Percentiles rank a stretch among this genome's conserved stretches.
Conservation (phyloP, 352 stramenopile species). For the Peronosclerospora sorghi region DNA sequence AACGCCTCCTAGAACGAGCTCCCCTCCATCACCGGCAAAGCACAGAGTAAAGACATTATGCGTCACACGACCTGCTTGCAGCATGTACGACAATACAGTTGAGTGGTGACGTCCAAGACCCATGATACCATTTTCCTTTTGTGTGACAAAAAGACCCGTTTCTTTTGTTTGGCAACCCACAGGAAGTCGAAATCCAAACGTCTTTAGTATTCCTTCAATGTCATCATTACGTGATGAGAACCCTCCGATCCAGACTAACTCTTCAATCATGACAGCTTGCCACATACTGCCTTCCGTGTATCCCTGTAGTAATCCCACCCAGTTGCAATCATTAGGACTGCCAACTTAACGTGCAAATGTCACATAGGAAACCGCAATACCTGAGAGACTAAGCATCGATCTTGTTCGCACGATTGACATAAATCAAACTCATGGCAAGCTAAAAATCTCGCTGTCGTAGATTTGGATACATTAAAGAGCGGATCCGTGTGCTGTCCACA, state of each 20-base stretch:
- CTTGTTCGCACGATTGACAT: conserved; percentile 43
- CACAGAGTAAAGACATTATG: conserved; percentile 78
- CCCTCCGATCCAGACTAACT: conserved; percentile 74
- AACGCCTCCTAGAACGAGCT: conserved; percentile 68
- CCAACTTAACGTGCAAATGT: not conserved
- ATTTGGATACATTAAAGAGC: conserved; percentile 66
- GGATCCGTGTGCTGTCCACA: conserved; percentile 69
- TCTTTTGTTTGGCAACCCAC: conserved; percentile 76
- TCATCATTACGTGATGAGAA: conserved; percentile 29
- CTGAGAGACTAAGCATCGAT: conserved; percentile 69
- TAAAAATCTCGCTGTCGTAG: conserved; percentile 59
- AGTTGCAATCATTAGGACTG: not conserved
- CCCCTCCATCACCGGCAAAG: conserved; percentile 52
- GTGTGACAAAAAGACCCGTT: conserved; percentile 74
- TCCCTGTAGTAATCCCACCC: conserved; percentile 20
- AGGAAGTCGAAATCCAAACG: conserved; percentile 64
- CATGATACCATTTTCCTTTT: conserved; percentile 88
- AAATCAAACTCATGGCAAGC: conserved; percentile 39
- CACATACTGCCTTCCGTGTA: conserved; percentile 87
- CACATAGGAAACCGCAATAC: conserved; percentile 10
- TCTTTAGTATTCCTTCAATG: conserved; percentile 35
- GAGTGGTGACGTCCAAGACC: conserved; percentile 54
- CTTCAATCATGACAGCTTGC: conserved; percentile 66
- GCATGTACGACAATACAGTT: conserved; percentile 66
- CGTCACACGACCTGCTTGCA: conserved; percentile 35